Percentiles rank a stretch among this genome's conserved stretches.
phyloP scores from a whole-genome alignment of 73 alveolate genomes.

The Symbiodinium natans region DNA sequence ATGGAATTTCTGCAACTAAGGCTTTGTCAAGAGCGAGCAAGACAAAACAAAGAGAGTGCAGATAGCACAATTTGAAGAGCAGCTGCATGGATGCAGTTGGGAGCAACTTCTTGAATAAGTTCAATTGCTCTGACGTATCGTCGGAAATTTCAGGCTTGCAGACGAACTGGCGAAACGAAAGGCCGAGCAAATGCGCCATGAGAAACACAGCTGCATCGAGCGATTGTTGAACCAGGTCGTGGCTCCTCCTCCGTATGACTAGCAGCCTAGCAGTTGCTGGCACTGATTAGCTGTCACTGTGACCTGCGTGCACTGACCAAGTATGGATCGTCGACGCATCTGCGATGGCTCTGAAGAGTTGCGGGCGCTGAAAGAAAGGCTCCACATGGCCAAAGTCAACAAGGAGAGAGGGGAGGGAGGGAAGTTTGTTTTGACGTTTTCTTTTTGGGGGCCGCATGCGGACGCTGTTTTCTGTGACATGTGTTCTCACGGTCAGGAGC shows the following conservation, averaged over 20 bases:
- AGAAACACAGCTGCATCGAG: not conserved
- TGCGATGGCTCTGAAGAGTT: constrained; percentile 71
- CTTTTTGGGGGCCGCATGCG: too few species aligned
- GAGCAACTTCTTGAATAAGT: not conserved
- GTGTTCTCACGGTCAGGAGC: constrained; percentile 33
- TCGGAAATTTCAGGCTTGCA: constrained; percentile 22
- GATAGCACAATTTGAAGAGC: constrained; percentile 72
- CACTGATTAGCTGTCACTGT: not conserved
- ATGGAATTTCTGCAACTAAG: not conserved
- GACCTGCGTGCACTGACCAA: not conserved
- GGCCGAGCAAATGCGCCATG: constrained; percentile 65
- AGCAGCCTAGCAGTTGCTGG: not conserved
- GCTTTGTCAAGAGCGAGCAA: constrained; percentile 68
- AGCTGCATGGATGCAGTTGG: not conserved
- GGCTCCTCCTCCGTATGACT: not conserved
- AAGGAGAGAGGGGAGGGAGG: not conserved
- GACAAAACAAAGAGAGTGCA: constrained; percentile 44
- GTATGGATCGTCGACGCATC: constrained; percentile 80
- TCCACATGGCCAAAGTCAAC: constrained; percentile 86
- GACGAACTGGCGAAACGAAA: constrained; percentile 62
- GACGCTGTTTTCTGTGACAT: too few species aligned
- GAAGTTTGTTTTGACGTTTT: not conserved
- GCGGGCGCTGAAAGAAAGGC: constrained; percentile 58
- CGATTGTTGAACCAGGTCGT: not conserved
- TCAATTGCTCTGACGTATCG: not conserved